Evolutionary conservation across 345 rosid species (phyloP).

Genomic region (Erysimum cheiranthoides): DNA sequence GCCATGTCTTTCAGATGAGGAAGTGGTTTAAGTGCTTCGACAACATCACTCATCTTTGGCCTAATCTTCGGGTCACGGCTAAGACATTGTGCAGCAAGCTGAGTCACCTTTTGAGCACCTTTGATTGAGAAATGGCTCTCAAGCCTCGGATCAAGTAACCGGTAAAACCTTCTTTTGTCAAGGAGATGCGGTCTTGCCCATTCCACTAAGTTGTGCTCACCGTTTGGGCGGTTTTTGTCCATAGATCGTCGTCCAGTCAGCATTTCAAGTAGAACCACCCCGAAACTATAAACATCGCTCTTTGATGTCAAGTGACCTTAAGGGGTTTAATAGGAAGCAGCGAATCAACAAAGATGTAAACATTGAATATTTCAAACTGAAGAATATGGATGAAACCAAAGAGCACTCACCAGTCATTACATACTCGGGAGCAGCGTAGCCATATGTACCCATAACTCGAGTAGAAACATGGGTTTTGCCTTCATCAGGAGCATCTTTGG

Average conservation of each 20-base stretch:
- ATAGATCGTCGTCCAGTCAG: slow-evolving; percentile 77
- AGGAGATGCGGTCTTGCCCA: slow-evolving; percentile 87
- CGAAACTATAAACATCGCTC: slow-evolving; percentile 88
- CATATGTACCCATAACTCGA: slow-evolving; percentile 97
- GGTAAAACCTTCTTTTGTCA: slow-evolving; percentile 77
- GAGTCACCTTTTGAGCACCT: slow-evolving; percentile 82
- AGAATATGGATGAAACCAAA: neutral
- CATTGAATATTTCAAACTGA: neutral
- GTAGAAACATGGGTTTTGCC: slow-evolving; percentile 99
- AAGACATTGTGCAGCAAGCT: slow-evolving; percentile 79
- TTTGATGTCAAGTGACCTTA: slow-evolving; percentile 83
- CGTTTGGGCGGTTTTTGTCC: slow-evolving; percentile 82
- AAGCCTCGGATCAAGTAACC: slow-evolving; percentile 79
- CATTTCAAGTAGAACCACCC: slow-evolving; percentile 84
- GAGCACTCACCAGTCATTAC: slow-evolving; percentile 90
- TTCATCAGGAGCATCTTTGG: slow-evolving; percentile 98
- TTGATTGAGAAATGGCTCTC: slow-evolving; percentile 82
- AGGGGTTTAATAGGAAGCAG: slow-evolving; percentile 15
- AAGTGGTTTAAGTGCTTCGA: slow-evolving; percentile 71
- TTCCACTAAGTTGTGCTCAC: slow-evolving; percentile 82
- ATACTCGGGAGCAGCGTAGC: slow-evolving; percentile 98
- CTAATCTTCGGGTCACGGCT: slow-evolving; percentile 84
- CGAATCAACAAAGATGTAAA: slow-evolving; percentile 1
- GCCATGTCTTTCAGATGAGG: slow-evolving; percentile 84
- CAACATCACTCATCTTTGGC: slow-evolving; percentile 84